Evolutionary conservation across 1,139 yeast species (phyloP).

Genomic region (Debaryomycetaceae sp.): DNA sequence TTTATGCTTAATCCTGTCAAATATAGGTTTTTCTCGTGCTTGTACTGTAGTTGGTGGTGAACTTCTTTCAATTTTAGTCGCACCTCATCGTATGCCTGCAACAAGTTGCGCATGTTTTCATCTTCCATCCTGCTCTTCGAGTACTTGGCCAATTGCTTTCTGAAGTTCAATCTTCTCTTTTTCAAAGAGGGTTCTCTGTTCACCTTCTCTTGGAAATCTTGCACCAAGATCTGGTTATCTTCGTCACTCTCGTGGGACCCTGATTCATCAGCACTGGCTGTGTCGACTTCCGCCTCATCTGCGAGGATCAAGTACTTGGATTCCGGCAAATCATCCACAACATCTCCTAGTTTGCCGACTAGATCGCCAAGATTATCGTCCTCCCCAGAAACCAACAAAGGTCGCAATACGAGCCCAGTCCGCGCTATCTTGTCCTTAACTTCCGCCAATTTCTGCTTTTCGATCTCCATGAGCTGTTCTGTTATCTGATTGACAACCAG

Average conservation of each 20-base stretch:
- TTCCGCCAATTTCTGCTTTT: constrained; percentile 23
- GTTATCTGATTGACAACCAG: constrained; percentile 36
- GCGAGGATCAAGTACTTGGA: constrained; percentile 23
- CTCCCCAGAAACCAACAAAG: constrained; percentile 28
- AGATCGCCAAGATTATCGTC: constrained; percentile 11
- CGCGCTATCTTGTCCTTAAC: constrained; percentile 27
- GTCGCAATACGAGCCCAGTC: constrained; percentile 22
- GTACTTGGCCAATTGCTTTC: not conserved
- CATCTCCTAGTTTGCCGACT: constrained; percentile 18
- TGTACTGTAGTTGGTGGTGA: constrained; percentile 17
- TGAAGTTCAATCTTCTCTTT: not conserved
- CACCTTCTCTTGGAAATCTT: constrained; percentile 7
- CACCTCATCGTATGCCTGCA: constrained; percentile 24
- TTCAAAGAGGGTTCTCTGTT: constrained; percentile 5
- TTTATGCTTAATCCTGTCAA: constrained; percentile 13
- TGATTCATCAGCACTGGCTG: constrained; percentile 1
- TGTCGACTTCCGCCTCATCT: constrained; percentile 7
- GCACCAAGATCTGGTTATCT: constrained; percentile 10
- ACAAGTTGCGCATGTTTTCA: constrained; percentile 7
- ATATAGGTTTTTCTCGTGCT: constrained; percentile 27
- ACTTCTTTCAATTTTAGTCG: constrained; percentile 14
- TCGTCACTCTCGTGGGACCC: not conserved
- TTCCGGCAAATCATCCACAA: constrained; percentile 34
- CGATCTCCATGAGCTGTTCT: constrained; percentile 35
- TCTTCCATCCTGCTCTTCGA: not conserved